These are phyloP conservation scores for Candolleomyces aberdarensis DNA, from an alignment of 768 basidiomycete species.

Conservation along the genomic window DNA sequence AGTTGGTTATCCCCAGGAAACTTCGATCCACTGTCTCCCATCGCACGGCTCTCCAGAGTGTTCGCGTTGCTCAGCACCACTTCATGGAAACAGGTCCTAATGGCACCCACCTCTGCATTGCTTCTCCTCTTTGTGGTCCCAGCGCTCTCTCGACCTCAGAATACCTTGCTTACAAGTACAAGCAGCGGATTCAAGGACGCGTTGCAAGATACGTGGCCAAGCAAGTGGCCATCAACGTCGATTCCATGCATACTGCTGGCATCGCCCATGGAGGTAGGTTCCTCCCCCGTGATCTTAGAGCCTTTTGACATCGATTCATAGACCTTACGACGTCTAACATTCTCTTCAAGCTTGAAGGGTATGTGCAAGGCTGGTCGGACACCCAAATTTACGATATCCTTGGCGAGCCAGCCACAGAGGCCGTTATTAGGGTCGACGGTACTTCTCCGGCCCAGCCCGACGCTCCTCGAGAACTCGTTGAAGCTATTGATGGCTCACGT, in stretches of 20 bases:
- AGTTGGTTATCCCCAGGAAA: constrained; percentile 31
- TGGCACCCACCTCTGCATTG: constrained; percentile 48
- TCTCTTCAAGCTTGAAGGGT: constrained; percentile 24
- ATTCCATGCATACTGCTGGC: constrained; percentile 30
- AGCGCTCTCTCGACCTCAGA: constrained; percentile 28
- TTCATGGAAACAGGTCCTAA: constrained; percentile 47
- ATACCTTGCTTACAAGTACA: constrained; percentile 25
- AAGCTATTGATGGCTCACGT: constrained; percentile 20
- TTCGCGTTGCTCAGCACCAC: constrained; percentile 37
- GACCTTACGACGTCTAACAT: constrained; percentile 39
- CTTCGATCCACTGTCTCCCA: constrained; percentile 25
- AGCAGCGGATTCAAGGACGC: constrained; percentile 29
- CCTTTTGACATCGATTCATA: constrained; percentile 11
- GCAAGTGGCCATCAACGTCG: constrained; percentile 21
- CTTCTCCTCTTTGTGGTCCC: constrained; percentile 45
- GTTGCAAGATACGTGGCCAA: constrained; percentile 34
- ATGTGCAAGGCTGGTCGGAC: constrained; percentile 30
- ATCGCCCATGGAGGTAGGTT: constrained; percentile 35
- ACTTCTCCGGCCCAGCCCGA: constrained; percentile 19
- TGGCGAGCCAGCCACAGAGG: constrained; percentile 27
- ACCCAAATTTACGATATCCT: constrained; percentile 27
- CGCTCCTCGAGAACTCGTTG: constrained; percentile 26
- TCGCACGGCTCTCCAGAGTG: constrained; percentile 14
- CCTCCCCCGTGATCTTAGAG: neutral
- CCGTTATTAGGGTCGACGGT: constrained; percentile 19